Percentiles rank a stretch among this genome's conserved stretches.
phyloP scores from a whole-genome alignment of 148 eudicot genomes.

The Fagopyrum tataricum region DNA sequence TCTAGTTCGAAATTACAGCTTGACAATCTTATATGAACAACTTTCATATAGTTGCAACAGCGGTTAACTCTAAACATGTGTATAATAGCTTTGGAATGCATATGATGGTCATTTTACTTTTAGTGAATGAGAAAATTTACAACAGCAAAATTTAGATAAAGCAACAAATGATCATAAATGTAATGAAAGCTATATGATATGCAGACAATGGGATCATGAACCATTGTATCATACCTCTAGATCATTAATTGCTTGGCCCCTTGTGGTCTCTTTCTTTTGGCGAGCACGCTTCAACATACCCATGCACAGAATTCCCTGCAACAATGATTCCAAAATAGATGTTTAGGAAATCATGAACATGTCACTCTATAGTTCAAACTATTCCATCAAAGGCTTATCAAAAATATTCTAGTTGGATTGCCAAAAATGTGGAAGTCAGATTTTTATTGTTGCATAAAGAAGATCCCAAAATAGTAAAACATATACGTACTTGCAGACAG shows the following conservation, averaged over 20 bases:
- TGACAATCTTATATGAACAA: background rate
- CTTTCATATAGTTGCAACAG: background rate
- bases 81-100: background rate
- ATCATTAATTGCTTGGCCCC: conserved; percentile 72
- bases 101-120: background rate
- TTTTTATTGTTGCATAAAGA: no score
- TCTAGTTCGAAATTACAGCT: background rate
- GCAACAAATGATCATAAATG: background rate
- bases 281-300: conserved; percentile 85
- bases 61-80: no score
- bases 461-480: background rate
- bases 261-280: conserved; percentile 54
- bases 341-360: background rate
- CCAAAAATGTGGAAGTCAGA: background rate
- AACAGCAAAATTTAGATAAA: background rate
- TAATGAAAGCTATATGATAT: background rate
- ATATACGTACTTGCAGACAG: background rate
- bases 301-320: conserved; percentile 81
- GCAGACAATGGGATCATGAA: background rate
- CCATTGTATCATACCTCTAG: conserved; percentile 45
- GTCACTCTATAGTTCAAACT: background rate
- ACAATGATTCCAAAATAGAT: background rate
- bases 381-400: background rate
- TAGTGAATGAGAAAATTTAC: background rate
- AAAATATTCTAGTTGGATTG: background rate